These are phyloP conservation scores for Fusarium sp. DNA, from an alignment of 2,329 filamentous ascomycete species.

Conservation along the genomic window DNA sequence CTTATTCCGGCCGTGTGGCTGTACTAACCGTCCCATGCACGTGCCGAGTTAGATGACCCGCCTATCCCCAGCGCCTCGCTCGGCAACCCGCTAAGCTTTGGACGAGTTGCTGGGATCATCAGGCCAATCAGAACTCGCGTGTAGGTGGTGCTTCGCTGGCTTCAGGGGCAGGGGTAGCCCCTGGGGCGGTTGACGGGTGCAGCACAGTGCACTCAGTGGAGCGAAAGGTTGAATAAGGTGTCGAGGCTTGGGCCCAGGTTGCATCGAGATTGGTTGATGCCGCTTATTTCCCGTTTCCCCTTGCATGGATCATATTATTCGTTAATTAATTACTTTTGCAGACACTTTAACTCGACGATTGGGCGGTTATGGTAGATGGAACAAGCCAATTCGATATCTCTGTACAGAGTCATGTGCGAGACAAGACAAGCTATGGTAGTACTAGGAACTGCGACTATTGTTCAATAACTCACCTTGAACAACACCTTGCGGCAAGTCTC, in stretches of 20 bases:
- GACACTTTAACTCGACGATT: not conserved
- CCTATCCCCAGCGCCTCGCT: slow-evolving; percentile 43
- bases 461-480: slow-evolving; percentile 5
- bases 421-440: not conserved
- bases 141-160: slow-evolving; percentile 25
- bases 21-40: slow-evolving; percentile 19
- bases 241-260: slow-evolving; percentile 15
- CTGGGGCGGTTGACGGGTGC: slow-evolving; percentile 25
- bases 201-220: slow-evolving; percentile 31
- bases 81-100: slow-evolving; percentile 43
- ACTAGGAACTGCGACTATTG: not conserved
- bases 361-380: slow-evolving; percentile 17
- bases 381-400: slow-evolving; percentile 27
- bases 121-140: slow-evolving; percentile 36
- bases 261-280: slow-evolving; percentile 45
- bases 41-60: slow-evolving; percentile 23
- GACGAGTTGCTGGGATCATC: slow-evolving; percentile 17
- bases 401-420: not conserved
- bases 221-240: slow-evolving; percentile 23
- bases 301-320: slow-evolving; percentile 30
- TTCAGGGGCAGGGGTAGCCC: slow-evolving; percentile 43
- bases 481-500: slow-evolving; percentile 31
- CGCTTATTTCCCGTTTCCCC: slow-evolving; percentile 30
- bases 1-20: slow-evolving; percentile 29
- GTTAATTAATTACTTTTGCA: slow-evolving; percentile 2